These are phyloP conservation scores for Carex parvula DNA, from an alignment of 176 grass and related monocot species.

Conservation along the genomic window DNA sequence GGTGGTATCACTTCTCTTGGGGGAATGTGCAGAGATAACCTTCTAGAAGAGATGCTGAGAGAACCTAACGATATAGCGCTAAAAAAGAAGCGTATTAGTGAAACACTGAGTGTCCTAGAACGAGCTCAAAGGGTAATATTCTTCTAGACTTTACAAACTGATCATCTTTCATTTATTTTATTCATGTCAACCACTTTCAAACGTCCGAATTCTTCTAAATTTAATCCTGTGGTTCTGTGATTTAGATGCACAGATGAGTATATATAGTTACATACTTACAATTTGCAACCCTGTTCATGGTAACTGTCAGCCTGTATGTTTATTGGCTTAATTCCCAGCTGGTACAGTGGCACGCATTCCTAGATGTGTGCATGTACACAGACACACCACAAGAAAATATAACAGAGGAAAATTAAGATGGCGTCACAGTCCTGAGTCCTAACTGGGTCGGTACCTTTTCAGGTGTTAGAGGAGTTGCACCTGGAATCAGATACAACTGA, in stretches of 20 bases:
- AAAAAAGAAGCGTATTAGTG: conserved; percentile 66
- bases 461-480: conserved; percentile 79
- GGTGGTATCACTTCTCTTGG: conserved; percentile 8
- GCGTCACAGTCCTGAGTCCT: neutral
- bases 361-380: neutral
- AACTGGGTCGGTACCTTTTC: conserved; percentile 25
- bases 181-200: neutral
- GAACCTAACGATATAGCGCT: conserved; percentile 81
- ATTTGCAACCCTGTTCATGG: neutral
- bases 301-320: neutral
- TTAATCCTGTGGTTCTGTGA: conserved; percentile 6
- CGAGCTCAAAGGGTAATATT: conserved; percentile 68
- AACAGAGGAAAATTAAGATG: neutral
- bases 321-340: too few species aligned
- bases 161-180: conserved; percentile 12
- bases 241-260: conserved; percentile 8
- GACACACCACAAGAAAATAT: neutral
- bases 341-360: neutral
- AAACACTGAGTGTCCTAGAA: conserved; percentile 69
- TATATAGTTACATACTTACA: neutral
- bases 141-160: neutral
- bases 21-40: conserved; percentile 47
- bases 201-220: neutral
- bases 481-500: conserved; percentile 78
- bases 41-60: conserved; percentile 82